Percentiles rank a stretch among this genome's conserved stretches.
Conservation (phyloP, 306 rosid species). For the Vigna reflexopilosa region DNA sequence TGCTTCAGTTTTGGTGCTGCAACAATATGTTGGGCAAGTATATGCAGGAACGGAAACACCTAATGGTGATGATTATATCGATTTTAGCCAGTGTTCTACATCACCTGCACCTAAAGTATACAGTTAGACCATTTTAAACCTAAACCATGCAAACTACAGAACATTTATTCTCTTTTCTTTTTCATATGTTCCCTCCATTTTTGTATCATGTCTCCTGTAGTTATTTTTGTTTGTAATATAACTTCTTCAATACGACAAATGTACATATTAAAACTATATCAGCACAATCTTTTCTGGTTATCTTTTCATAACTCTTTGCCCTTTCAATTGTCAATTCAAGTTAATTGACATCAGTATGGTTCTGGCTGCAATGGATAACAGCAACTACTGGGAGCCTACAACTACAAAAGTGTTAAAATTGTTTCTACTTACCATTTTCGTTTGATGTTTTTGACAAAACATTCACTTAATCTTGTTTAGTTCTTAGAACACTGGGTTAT, state of each 20-base stretch:
- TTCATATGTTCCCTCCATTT: not conserved
- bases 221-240: not conserved
- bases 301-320: not conserved
- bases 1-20: slow-evolving; percentile 81
- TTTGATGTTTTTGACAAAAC: no score
- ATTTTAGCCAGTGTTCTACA: not conserved
- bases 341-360: no score
- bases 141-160: not conserved
- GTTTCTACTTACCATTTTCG: not conserved
- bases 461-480: no score
- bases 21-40: slow-evolving; percentile 62
- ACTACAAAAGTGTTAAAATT: no score
- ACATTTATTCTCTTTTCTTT: not conserved
- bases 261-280: slow-evolving; percentile 35
- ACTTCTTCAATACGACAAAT: slow-evolving; percentile 13
- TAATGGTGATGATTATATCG: slow-evolving; percentile 17
- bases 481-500: no score
- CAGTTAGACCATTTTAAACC: not conserved
- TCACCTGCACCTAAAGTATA: slow-evolving; percentile 27
- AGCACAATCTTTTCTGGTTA: not conserved
- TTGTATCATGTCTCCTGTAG: slow-evolving; percentile 24
- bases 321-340: not conserved
- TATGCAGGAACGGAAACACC: slow-evolving; percentile 47
- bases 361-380: no score
- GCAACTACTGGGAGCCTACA: no score